Conservation (phyloP, 2,329 filamentous ascomycete genomes). For the Phyllosticta citriasiana region DNA sequence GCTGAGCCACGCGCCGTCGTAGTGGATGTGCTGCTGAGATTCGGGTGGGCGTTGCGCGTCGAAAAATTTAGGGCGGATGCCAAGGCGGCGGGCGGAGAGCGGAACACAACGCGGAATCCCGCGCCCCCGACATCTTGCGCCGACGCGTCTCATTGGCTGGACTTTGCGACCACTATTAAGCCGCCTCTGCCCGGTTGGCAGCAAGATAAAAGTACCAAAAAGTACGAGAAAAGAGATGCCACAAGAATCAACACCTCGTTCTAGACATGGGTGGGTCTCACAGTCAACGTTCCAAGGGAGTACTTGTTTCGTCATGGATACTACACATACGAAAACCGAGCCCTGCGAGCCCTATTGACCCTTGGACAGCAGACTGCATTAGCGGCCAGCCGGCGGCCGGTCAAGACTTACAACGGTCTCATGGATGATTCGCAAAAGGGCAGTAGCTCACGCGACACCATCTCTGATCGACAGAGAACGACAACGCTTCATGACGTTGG, state of each 20-base stretch:
- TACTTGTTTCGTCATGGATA: not conserved
- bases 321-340: not conserved
- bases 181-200: not conserved
- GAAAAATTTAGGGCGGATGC: conserved; percentile 7
- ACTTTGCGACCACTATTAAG: not conserved
- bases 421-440: not conserved
- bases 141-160: too few relatives aligned
- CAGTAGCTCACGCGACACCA: not conserved
- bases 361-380: not conserved
- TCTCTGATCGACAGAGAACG: not conserved
- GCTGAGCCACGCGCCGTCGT: not conserved
- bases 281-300: not conserved
- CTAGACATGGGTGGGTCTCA: not conserved
- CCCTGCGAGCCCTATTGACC: not conserved
- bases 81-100: not conserved
- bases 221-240: not conserved
- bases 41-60: not conserved
- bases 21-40: not conserved
- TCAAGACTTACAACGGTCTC: not conserved
- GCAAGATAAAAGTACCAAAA: not conserved
- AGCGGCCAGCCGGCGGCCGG: not conserved
- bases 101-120: not conserved
- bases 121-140: not conserved
- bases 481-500: not conserved
- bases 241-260: not conserved